Percentiles rank a stretch among this genome's conserved stretches.
Evolutionary conservation across 2,329 filamentous ascomycete species (phyloP).

Genomic region (Pyricularia sp.): DNA sequence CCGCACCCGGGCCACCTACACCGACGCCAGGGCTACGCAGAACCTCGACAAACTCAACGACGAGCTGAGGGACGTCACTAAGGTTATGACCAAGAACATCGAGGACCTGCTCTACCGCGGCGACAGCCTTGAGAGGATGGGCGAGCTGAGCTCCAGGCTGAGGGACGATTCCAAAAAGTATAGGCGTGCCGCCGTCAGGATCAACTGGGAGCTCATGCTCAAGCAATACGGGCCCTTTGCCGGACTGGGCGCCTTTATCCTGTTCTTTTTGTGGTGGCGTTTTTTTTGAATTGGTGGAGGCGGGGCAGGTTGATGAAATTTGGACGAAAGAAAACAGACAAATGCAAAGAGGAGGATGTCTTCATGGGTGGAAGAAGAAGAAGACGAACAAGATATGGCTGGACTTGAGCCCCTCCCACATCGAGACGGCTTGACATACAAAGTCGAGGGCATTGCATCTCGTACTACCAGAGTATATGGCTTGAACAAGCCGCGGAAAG

Average conservation of each 20-base stretch:
- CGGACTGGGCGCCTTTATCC: slow-evolving; percentile 68
- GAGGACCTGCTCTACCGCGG: slow-evolving; percentile 94
- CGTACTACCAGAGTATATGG: not conserved
- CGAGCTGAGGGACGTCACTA: slow-evolving; percentile 93
- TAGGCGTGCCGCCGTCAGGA: slow-evolving; percentile 79
- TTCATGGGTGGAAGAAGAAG: not conserved
- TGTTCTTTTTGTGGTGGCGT: slow-evolving; percentile 84
- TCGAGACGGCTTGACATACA: not conserved
- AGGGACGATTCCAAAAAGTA: slow-evolving; percentile 94
- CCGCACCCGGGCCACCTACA: slow-evolving; percentile 87
- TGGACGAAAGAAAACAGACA: not conserved
- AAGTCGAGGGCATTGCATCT: not conserved
- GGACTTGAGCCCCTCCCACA: not conserved
- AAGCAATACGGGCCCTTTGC: slow-evolving; percentile 96
- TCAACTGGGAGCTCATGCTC: slow-evolving; percentile 94
- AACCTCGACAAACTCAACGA: slow-evolving; percentile 95
- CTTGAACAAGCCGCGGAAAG: not conserved
- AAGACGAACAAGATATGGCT: not conserved
- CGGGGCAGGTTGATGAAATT: not conserved
- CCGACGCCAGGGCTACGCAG: slow-evolving; percentile 80
- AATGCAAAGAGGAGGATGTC: not conserved
- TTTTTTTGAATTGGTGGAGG: slow-evolving; percentile 58
- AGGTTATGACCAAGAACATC: slow-evolving; percentile 99
- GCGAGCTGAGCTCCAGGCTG: slow-evolving; percentile 79
- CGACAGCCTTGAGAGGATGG: slow-evolving; percentile 93